Base-by-base conservation (phyloP, 2,329 filamentous ascomycete species). In the Teratosphaeria viscida region DNA sequence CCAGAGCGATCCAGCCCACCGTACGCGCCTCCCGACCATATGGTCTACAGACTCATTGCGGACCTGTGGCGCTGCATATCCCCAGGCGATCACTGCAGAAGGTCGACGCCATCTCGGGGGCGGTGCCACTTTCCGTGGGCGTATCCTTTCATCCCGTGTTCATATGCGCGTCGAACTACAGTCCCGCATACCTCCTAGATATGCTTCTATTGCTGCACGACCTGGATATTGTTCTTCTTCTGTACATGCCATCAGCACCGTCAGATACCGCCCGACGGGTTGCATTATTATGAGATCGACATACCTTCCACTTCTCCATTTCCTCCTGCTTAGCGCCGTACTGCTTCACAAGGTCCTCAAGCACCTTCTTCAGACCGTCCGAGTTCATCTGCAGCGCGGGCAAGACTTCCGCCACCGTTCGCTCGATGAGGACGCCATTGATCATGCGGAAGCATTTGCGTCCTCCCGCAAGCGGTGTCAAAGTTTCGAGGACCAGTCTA, bases 361-460 rank as follows among this genome's bases (percentile, higher is more conserved):
- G 79, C 34, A 97, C 91, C 77, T 96, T 95, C 77, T 88, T 94
- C 72, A 99, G 74, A 1, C 94, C 92, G 64, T 97, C 92, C 29
- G 90, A 89, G 73, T 99, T 97, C 23, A 91, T 97, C 77, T 90
- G 87, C 62, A 99, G 81, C 29, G 90, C 89, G 5, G 94, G 94
- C 59, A 95, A 81, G 12, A 99, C 90, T 74, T 97, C 94, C 74
- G 90, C 82, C 66, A 99, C 90, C 16, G 92, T 97, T 67, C 92
- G 84, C 79, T 99, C 94, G 58, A 96, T 90, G 60, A 99, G 79
- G 27, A 97, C 92, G 54, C 94, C 94, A 74, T 99, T 97, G 74
- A 99, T 95, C 84, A 99, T 90, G 68, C 94, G 92, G 78, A 97
- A 99, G 77, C 92, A 97, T 79, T 96, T 99, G 70, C 94, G 89